Evolutionary conservation across 129 eudicot genomes (phyloP).

Genomic region (Helianthus annuus): HanXRQr2.0-SUNRISE NC_035447.2:55873033-55873532

Average conservation of each 20-base stretch:
- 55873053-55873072: slow-evolving; percentile 26
- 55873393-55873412: slow-evolving; percentile 35
- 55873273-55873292: not conserved
- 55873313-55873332: slow-evolving; percentile 30
- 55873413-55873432: slow-evolving; percentile 8
- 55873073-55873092: slow-evolving; percentile 22
- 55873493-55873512: slow-evolving; percentile 33
- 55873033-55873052: slow-evolving; percentile 22
- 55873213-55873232: slow-evolving; percentile 40
- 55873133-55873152: not conserved
- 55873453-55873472: slow-evolving; percentile 32
- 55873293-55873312: slow-evolving; percentile 24
- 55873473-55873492: slow-evolving; percentile 37
- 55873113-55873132: slow-evolving; percentile 13
- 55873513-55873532: slow-evolving; percentile 40
- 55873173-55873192: slow-evolving; percentile 25
- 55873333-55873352: slow-evolving; percentile 11
- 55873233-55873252: slow-evolving; percentile 32
- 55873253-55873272: slow-evolving; percentile 33
- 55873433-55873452: slow-evolving; percentile 8
- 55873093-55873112: slow-evolving; percentile 34
- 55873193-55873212: slow-evolving; percentile 1
- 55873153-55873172: slow-evolving; percentile 29
- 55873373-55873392: slow-evolving; percentile 22
- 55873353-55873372: slow-evolving; percentile 27